These are phyloP conservation scores for Boletus vermiculosoides DNA, from an alignment of 768 basidiomycete species.

Conservation along the genomic window DNA sequence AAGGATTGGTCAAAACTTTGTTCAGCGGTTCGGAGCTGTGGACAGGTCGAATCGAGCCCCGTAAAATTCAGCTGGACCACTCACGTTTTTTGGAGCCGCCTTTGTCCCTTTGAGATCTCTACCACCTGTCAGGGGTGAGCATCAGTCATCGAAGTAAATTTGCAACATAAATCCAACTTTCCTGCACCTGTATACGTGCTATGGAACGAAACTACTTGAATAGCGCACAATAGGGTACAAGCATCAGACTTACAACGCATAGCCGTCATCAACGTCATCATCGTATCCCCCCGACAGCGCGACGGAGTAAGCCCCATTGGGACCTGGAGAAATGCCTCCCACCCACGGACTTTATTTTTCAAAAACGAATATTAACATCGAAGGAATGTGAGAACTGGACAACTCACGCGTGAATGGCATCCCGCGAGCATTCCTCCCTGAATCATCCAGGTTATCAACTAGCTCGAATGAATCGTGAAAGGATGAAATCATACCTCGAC, in stretches of 20 bases:
- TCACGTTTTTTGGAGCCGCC: conserved; percentile 77
- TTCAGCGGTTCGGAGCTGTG: conserved; percentile 81
- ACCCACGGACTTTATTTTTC: conserved; percentile 64
- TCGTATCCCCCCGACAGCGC: conserved; percentile 89
- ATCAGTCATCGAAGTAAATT: background rate
- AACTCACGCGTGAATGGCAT: conserved; percentile 83
- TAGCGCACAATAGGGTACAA: background rate
- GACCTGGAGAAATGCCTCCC: conserved; percentile 65
- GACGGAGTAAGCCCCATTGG: conserved; percentile 76
- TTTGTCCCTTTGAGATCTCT: conserved; percentile 86
- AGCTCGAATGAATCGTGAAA: background rate
- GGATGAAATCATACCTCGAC: conserved; percentile 43
- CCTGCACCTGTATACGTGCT: conserved; percentile 81
- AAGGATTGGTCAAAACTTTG: conserved; percentile 85
- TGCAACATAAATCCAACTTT: conserved; percentile 18
- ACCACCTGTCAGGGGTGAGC: conserved; percentile 51
- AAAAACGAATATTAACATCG: background rate
- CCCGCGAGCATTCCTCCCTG: conserved; percentile 64
- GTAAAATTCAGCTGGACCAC: conserved; percentile 14
- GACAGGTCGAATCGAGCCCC: background rate
- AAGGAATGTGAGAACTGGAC: background rate
- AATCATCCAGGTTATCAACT: background rate
- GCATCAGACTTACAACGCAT: conserved; percentile 65
- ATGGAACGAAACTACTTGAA: background rate
- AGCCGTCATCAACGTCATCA: conserved; percentile 79